These are phyloP conservation scores for Aphanoascus verrucosus DNA, from an alignment of 2,329 filamentous ascomycete genomes.

Conservation along the genomic window DNA sequence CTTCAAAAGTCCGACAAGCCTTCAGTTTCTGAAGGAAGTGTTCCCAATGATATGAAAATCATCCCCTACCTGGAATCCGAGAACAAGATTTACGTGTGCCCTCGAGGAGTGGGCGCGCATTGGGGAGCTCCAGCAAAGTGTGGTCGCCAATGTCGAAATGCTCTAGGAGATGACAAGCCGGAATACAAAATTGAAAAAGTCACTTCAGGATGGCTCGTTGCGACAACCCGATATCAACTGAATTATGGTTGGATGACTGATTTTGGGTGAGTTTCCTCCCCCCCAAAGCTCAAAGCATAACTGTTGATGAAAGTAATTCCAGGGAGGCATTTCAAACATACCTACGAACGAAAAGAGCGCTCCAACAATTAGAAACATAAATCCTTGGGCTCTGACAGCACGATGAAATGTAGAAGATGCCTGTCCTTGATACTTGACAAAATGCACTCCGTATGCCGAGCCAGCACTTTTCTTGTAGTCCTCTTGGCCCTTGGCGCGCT, in stretches of 20 bases:
- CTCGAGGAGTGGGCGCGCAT: slow-evolving; percentile 9
- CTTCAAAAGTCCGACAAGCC: not conserved
- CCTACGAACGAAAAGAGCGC: too few relatives aligned
- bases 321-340: too few relatives aligned
- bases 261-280: slow-evolving; percentile 9
- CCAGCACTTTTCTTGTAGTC: too few relatives aligned
- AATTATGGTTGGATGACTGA: slow-evolving; percentile 12
- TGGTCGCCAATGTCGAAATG: slow-evolving; percentile 11
- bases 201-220: not conserved
- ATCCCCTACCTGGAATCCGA: not conserved
- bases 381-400: too few relatives aligned
- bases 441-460: too few relatives aligned
- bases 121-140: not conserved
- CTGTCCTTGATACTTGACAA: too few relatives aligned
- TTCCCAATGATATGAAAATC: not conserved
- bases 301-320: too few relatives aligned
- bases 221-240: not conserved
- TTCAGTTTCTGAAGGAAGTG: not conserved
- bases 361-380: too few relatives aligned
- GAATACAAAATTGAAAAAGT: slow-evolving; percentile 1
- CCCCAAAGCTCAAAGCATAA: not conserved
- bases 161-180: not conserved
- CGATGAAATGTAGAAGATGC: too few relatives aligned
- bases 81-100: slow-evolving; percentile 9
- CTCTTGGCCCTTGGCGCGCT: too few relatives aligned